Evolutionary conservation across 495 filamentous ascomycete species (phyloP).

Genomic region (Cenococcum geophilum): DNA sequence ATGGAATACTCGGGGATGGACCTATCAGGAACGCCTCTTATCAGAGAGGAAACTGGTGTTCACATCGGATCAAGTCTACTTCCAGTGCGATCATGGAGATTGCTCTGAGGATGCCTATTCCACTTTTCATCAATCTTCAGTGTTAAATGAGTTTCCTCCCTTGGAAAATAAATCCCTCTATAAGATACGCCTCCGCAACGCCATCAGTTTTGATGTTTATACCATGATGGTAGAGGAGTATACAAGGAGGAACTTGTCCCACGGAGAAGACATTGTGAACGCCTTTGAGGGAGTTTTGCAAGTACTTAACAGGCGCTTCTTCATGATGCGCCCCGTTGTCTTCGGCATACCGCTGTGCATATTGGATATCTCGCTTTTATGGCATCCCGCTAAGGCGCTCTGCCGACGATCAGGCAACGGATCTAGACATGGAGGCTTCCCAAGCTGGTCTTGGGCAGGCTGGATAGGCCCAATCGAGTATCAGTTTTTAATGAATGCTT

Average conservation of each 20-base stretch:
- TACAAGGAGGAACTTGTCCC: neutral
- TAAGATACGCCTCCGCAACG: neutral
- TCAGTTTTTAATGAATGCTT: neutral
- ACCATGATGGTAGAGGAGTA: neutral
- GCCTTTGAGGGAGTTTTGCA: neutral
- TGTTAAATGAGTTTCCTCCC: neutral
- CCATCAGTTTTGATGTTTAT: neutral
- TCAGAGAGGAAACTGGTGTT: neutral
- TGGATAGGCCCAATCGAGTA: neutral
- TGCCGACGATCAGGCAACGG: neutral
- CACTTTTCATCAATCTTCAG: neutral
- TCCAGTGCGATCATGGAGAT: neutral
- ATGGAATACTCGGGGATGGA: conserved; percentile 4
- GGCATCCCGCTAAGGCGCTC: neutral
- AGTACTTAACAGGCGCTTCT: neutral
- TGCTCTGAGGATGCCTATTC: neutral
- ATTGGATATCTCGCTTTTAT: neutral
- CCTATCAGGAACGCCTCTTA: neutral
- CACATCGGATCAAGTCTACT: neutral
- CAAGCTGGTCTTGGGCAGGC: neutral
- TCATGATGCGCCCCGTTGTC: neutral
- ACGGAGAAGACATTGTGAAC: neutral
- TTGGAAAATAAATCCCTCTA: neutral
- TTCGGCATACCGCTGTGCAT: neutral
- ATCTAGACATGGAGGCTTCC: neutral